Evolutionary conservation across 768 basidiomycete genomes (phyloP).

Genomic region (Mrakia frigida): DNA sequence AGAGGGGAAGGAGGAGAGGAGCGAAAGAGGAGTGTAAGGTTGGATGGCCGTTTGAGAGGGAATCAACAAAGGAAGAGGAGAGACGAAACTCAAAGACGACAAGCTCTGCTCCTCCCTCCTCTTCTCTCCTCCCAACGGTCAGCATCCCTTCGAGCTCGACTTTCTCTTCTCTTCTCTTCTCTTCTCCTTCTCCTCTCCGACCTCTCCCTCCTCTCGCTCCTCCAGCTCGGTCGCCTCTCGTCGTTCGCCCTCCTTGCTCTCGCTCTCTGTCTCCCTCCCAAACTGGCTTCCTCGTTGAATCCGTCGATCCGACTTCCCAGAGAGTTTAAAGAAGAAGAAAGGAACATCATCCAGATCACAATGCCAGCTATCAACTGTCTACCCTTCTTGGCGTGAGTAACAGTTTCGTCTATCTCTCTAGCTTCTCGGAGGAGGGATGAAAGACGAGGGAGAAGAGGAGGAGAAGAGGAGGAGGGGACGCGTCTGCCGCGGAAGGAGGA

Average conservation of each 20-base stretch:
- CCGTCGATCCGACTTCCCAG: neutral
- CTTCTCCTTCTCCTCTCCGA: neutral
- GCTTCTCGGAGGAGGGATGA: neutral
- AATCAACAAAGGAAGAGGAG: neutral
- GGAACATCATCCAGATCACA: neutral
- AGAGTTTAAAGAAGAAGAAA: conserved; percentile 6
- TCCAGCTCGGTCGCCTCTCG: neutral
- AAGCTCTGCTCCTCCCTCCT: neutral
- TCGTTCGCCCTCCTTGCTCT: neutral
- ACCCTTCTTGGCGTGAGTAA: conserved; percentile 29
- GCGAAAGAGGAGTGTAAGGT: neutral
- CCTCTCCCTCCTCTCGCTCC: too few relatives aligned
- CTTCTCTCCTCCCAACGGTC: neutral
- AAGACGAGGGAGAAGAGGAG: neutral
- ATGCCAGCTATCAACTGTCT: conserved; percentile 30
- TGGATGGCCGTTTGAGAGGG: neutral
- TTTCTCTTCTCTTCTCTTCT: neutral
- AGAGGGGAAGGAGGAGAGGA: neutral
- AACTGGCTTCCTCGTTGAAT: neutral
- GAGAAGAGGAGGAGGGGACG: neutral
- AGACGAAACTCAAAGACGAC: neutral
- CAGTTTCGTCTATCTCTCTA: neutral
- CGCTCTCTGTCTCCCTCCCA: neutral
- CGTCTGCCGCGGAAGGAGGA: neutral
- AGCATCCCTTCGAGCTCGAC: neutral